Evolutionary conservation across 192 early-diverging fungal species (phyloP), one percentile per base, ranked within the genome.

Genomic region (Mortierella hygrophila): DNA sequence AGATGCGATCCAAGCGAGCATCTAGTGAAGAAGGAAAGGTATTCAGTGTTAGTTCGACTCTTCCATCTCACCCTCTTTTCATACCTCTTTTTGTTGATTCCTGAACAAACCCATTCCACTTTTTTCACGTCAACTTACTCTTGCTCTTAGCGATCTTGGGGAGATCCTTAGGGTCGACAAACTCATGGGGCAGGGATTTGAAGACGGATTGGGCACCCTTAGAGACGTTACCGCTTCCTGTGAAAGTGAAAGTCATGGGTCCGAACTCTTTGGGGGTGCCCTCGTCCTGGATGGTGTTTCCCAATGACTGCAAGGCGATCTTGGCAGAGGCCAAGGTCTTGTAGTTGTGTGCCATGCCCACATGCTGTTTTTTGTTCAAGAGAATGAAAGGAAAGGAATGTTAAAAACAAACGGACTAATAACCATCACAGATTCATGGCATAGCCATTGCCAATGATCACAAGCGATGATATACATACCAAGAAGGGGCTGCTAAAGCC

Each of bases 401-500:
- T 65, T 65, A 65, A 26, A 32, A n/a, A 60, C n/a, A 60, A 46
- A 46, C 4, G 18, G 18, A 20, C 49, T 21, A 52, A 52, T 18
- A 20, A 52, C 44, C 44, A 46, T 46, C 44, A 46, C 10, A 15
- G 44, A 52, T 52, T 18, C 13, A 16, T 52, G 18, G 3, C 18
- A 52, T 52, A 20, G 49, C 0, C 5, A 49, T 49, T 52, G 32
- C 42, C 2, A 13, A 13, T 32, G 32, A 32, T 38, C 32, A 49
- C 29, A 32, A 32, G 47, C 3, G 41, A 26, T 35, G 5, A 4
- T 40, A 46, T 49, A 54, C 88, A 76, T 93, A 94, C 93, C 89
- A 98, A 90, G 83, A 99, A 98, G n/a, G 98, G 97, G 68, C 95
- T 97, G 83, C 96, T 97, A 88, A 97, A 97, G 4, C 98, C 98